Conservation (phyloP, 192 early-diverging fungal genomes). For the Backusella mclennaniae region DNA sequence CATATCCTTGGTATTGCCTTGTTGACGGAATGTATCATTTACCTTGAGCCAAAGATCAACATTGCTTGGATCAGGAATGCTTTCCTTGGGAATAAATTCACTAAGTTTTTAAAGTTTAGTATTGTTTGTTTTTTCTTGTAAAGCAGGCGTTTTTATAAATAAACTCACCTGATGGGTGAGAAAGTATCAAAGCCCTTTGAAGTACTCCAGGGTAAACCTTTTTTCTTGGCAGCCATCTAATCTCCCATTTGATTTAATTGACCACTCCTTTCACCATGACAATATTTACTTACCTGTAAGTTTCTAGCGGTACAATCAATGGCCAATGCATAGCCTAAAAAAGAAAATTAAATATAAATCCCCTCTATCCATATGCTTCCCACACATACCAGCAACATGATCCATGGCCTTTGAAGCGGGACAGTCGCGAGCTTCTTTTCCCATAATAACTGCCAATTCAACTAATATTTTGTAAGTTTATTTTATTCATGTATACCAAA, state of each 20-base stretch:
- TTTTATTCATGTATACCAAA: not conserved
- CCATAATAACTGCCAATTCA: slow-evolving; percentile 92
- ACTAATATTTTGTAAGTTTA: slow-evolving; percentile 41
- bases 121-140: not conserved
- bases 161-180: slow-evolving; percentile 74
- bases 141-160: not conserved
- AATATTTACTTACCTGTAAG: slow-evolving; percentile 52
- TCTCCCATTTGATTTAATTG: not conserved
- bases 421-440: slow-evolving; percentile 76
- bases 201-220: slow-evolving; percentile 84
- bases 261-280: too few species aligned
- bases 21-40: slow-evolving; percentile 73
- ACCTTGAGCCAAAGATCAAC: slow-evolving; percentile 70
- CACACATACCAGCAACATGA: slow-evolving; percentile 53
- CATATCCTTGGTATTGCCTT: slow-evolving; percentile 90
- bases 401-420: slow-evolving; percentile 53
- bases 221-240: slow-evolving; percentile 67
- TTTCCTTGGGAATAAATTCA: slow-evolving; percentile 72
- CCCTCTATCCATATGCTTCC: not conserved
- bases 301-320: slow-evolving; percentile 94
- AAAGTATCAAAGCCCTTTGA: slow-evolving; percentile 97
- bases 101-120: slow-evolving; percentile 24
- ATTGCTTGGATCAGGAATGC: slow-evolving; percentile 70
- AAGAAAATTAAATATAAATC: not conserved
- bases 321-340: slow-evolving; percentile 75